Percentiles rank a stretch among this genome's conserved stretches.
These are phyloP conservation scores for Tulasnella sp. DNA, from an alignment of 768 basidiomycete genomes.

Conservation along the genomic window DNA sequence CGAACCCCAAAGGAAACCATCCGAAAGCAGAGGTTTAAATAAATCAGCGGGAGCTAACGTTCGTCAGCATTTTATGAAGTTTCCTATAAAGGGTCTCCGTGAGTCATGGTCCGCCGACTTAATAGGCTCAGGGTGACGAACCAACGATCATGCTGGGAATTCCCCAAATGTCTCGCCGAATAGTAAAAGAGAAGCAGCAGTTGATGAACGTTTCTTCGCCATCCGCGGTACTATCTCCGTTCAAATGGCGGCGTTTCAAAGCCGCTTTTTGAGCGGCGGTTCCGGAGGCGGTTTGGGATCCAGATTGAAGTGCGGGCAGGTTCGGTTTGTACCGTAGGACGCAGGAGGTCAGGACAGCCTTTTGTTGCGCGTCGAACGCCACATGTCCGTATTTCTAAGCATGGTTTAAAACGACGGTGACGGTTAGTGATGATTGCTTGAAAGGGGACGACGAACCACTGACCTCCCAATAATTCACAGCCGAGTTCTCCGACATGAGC, in stretches of 20 bases:
- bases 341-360: conserved; percentile 89
- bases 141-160: conserved; percentile 90
- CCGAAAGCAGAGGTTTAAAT: not conserved
- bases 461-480: conserved; percentile 97
- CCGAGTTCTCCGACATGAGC: conserved; percentile 94
- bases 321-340: conserved; percentile 75
- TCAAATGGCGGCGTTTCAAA: conserved; percentile 12
- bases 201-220: conserved; percentile 71
- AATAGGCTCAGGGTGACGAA: not conserved
- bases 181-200: conserved; percentile 90
- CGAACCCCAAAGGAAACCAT: not conserved
- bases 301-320: conserved; percentile 40
- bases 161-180: conserved; percentile 76
- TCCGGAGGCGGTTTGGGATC: conserved; percentile 22
- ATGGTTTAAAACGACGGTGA: not conserved
- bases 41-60: not conserved
- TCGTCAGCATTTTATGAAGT: conserved; percentile 24
- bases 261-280: not conserved
- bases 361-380: conserved; percentile 55
- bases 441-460: conserved; percentile 29
- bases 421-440: not conserved
- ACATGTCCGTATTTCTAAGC: conserved; percentile 88
- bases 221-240: conserved; percentile 23
- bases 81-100: not conserved
- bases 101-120: not conserved